These are phyloP conservation scores for Obelidium mucronatum DNA, from an alignment of 192 early-diverging fungal species.

Conservation along the genomic window DNA sequence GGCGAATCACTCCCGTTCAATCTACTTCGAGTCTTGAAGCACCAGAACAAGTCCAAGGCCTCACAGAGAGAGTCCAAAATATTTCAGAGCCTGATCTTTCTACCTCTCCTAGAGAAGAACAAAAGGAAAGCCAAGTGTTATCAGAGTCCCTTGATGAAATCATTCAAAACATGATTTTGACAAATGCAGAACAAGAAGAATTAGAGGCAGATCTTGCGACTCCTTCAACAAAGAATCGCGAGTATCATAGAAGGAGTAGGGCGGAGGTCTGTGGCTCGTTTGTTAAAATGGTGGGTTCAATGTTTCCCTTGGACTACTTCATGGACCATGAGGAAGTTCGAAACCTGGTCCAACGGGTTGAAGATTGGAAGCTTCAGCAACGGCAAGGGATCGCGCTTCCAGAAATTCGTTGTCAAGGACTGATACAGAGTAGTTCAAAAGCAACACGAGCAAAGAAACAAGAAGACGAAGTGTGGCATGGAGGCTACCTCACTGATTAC, in stretches of 20 bases:
- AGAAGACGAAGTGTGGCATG: conserved; percentile 20
- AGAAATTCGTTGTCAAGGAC: not conserved
- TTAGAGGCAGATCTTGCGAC: not conserved
- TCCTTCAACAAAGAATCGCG: not conserved
- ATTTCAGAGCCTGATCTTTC: not conserved
- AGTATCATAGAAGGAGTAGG: not conserved
- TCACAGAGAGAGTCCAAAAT: not conserved
- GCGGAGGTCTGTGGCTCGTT: not conserved
- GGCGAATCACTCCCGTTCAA: conserved; percentile 9
- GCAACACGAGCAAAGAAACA: not conserved
- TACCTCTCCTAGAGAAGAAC: not conserved
- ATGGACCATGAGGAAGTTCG: conserved; percentile 20
- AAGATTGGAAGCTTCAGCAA: not conserved
- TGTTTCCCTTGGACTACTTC: conserved; percentile 27
- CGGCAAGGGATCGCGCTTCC: too few relatives aligned
- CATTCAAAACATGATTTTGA: conserved; percentile 14
- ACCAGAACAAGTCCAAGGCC: not conserved
- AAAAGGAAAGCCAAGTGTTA: not conserved
- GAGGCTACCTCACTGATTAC: not conserved
- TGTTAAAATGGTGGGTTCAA: conserved; percentile 8
- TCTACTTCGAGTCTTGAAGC: not conserved
- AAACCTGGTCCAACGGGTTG: not conserved
- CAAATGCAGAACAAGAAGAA: conserved; percentile 13
- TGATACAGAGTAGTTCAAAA: not conserved
- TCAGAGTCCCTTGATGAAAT: not conserved